Conservation (phyloP, 768 basidiomycete species). For the Lyophyllum semitale region DNA sequence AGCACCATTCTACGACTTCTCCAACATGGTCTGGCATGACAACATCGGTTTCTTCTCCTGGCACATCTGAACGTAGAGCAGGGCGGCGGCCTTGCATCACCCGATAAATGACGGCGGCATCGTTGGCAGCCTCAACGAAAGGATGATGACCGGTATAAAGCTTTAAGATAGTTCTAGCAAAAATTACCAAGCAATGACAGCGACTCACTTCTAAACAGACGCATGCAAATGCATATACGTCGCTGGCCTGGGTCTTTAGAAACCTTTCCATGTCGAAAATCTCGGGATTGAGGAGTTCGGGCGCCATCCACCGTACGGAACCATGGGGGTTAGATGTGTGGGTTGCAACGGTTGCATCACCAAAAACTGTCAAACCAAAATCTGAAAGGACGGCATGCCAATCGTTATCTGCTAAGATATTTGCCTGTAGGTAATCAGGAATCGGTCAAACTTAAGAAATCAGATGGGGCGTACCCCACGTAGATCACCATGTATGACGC, state of each 20-base stretch:
- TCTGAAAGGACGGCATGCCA: constrained; percentile 35
- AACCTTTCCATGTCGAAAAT: constrained; percentile 22
- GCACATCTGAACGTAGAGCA: constrained; percentile 5
- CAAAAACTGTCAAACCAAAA: constrained; percentile 33
- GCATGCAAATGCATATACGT: constrained; percentile 36
- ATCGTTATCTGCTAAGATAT: constrained; percentile 31
- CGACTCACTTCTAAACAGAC: constrained; percentile 30
- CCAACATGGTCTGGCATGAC: constrained; percentile 14
- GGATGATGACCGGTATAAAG: constrained; percentile 18
- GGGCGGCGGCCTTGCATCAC: constrained; percentile 16
- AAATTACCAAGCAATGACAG: neutral
- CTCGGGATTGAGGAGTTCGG: constrained; percentile 34
- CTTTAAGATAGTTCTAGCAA: neutral
- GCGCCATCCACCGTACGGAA: constrained; percentile 36
- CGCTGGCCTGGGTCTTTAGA: constrained; percentile 26
- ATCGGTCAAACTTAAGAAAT: neutral
- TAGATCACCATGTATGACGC: constrained; percentile 24
- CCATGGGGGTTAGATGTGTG: constrained; percentile 26
- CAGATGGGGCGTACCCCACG: constrained; percentile 15
- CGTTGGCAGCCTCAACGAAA: constrained; percentile 18
- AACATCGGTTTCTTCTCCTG: constrained; percentile 3
- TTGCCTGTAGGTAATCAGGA: constrained; percentile 18
- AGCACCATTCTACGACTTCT: constrained; percentile 19
- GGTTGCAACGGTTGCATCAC: constrained; percentile 26
- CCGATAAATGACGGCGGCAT: constrained; percentile 18